A percentile compares a stretch with the other conserved stretches of the same genome.
phyloP scores from a whole-genome alignment of 23 red algal species.

The Gracilaria domingensis region DNA sequence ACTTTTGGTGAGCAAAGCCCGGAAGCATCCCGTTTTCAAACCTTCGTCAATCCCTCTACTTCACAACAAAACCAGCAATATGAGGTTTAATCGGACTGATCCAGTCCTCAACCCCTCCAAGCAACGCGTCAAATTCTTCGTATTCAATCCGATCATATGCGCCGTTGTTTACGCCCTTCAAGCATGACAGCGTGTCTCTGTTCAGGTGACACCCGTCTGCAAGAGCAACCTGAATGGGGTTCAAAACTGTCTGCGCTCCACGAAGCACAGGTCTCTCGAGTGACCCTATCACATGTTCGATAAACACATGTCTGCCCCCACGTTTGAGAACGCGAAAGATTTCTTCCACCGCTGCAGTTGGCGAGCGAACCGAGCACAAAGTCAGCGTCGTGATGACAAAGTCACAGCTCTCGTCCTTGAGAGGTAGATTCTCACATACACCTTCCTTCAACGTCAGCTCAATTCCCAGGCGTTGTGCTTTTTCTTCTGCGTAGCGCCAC shows the following conservation, averaged over 20 bases:
- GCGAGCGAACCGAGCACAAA: constrained; percentile 73
- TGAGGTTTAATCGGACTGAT: constrained; percentile 30
- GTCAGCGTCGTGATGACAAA: constrained; percentile 74
- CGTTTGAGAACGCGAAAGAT: constrained; percentile 66
- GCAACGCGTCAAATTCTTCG: constrained; percentile 36
- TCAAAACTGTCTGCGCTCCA: constrained; percentile 52
- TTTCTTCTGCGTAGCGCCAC: constrained; percentile 46
- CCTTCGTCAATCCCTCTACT: constrained; percentile 3
- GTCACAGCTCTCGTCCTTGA: constrained; percentile 56
- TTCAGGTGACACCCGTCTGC: constrained; percentile 82
- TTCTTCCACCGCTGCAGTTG: constrained; percentile 47
- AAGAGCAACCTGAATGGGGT: constrained; percentile 60
- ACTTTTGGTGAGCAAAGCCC: constrained; percentile 40
- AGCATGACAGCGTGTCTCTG: constrained; percentile 32
- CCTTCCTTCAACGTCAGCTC: constrained; percentile 21
- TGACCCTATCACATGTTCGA: constrained; percentile 76
- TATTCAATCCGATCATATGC: constrained; percentile 18
- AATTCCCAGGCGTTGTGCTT: not conserved
- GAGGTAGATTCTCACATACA: constrained; percentile 22
- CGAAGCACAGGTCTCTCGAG: not conserved
- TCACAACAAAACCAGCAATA: constrained; percentile 48
- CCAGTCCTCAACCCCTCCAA: constrained; percentile 7
- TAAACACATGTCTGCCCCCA: constrained; percentile 75
- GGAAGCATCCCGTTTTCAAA: constrained; percentile 40
- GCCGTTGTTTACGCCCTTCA: constrained; percentile 1